Evolutionary conservation across 352 stramenopile genomes (phyloP).

Genomic region (Globisporangium acanthophoron): DNA sequence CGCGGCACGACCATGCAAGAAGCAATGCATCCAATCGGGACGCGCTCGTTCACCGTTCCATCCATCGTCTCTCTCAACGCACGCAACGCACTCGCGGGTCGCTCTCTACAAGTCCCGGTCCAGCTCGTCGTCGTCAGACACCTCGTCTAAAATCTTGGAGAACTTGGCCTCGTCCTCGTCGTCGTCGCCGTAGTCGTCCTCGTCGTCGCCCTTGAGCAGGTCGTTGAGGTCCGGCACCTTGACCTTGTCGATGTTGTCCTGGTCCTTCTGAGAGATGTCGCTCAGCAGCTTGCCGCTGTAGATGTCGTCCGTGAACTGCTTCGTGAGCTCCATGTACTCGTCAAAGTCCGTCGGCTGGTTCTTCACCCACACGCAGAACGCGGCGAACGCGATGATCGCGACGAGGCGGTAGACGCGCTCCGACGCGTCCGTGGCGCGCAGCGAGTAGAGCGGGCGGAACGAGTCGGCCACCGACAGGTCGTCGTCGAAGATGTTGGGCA

Average conservation of each 20-base stretch:
- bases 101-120: conserved; percentile 65
- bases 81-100: not conserved
- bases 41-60: not conserved
- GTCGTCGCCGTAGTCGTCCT: conserved; percentile 54
- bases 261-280: conserved; percentile 96
- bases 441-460: conserved; percentile 95
- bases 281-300: conserved; percentile 98
- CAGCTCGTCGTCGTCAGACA: conserved; percentile 50
- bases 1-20: too few relatives aligned
- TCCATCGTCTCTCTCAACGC: not conserved
- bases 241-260: conserved; percentile 97
- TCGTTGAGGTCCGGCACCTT: conserved; percentile 88
- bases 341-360: conserved; percentile 99
- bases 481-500: conserved; percentile 99
- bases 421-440: conserved; percentile 73
- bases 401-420: conserved; percentile 95
- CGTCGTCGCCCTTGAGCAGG: conserved; percentile 78
- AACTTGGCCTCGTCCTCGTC: conserved; percentile 70
- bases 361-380: conserved; percentile 97
- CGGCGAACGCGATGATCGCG: conserved; percentile 90
- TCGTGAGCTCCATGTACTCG: conserved; percentile 97
- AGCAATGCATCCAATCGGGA: too few relatives aligned
- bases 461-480: conserved; percentile 96
- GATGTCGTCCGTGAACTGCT: conserved; percentile 99
- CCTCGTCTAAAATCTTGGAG: conserved; percentile 74